Evolutionary conservation across 1,284 basidiomycete species (phyloP).

Genomic region (Cryptococcus floricola): DNA sequence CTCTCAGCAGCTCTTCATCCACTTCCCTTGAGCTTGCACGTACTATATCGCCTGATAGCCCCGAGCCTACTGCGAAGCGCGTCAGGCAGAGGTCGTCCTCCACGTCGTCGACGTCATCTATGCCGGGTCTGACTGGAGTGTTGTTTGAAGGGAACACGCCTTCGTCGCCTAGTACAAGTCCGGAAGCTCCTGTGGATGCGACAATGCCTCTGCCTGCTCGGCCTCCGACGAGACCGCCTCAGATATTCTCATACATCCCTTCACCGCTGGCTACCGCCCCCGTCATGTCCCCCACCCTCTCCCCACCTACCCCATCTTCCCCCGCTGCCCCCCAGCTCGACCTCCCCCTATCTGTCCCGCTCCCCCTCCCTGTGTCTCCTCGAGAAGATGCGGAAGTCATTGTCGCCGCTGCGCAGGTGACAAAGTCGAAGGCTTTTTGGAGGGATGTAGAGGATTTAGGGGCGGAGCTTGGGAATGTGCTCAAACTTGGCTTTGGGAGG

Average conservation of each 20-base stretch:
- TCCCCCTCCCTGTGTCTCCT: not conserved
- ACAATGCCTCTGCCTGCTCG: not conserved
- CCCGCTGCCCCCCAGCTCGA: not conserved
- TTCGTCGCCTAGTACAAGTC: not conserved
- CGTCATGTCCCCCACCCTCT: not conserved
- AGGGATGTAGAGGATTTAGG: not conserved
- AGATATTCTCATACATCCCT: not conserved
- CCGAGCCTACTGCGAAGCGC: conserved; percentile 1
- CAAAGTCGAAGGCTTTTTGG: not conserved
- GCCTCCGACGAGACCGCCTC: not conserved
- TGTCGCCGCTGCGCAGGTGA: not conserved
- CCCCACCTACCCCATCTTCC: not conserved
- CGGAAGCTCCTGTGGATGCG: not conserved
- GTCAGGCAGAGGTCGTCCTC: not conserved
- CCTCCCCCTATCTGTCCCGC: not conserved
- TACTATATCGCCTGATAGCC: not conserved
- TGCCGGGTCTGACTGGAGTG: not conserved
- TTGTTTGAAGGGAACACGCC: not conserved
- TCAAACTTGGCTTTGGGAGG: not conserved
- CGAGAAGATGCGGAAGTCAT: not conserved
- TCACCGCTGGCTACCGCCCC: not conserved
- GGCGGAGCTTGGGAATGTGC: conserved; percentile 1
- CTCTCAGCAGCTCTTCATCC: not conserved
- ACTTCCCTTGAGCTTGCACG: not conserved
- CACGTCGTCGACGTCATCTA: not conserved